These are phyloP conservation scores for Cadophora luteo-olivacea DNA, from an alignment of 2,329 filamentous ascomycete genomes.

Conservation along the genomic window DNA sequence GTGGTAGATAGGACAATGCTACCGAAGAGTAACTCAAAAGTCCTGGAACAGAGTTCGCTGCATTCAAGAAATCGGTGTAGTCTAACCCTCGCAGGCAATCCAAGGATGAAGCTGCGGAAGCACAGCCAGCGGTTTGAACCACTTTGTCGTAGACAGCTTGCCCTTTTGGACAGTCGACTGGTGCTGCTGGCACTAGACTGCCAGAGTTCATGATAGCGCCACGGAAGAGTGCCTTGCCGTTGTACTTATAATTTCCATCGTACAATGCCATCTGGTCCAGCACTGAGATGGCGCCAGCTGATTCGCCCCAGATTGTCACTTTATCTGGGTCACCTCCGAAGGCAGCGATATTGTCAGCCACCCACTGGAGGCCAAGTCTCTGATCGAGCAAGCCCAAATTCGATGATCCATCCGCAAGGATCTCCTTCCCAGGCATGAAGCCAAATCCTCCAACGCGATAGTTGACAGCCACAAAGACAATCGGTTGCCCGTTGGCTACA, in stretches of 20 bases:
- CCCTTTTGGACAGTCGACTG: constrained; percentile 68
- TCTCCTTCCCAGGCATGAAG: constrained; percentile 72
- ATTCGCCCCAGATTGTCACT: constrained; percentile 80
- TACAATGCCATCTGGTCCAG: constrained; percentile 79
- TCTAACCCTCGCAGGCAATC: constrained; percentile 67
- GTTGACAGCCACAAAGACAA: constrained; percentile 78
- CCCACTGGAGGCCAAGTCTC: constrained; percentile 74
- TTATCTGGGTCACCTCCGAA: constrained; percentile 82
- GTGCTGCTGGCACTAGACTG: constrained; percentile 63
- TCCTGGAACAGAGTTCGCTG: constrained; percentile 72
- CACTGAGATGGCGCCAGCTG: constrained; percentile 72
- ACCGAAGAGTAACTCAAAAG: constrained; percentile 71
- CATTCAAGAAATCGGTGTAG: constrained; percentile 66
- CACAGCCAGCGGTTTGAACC: constrained; percentile 66
- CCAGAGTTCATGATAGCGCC: constrained; percentile 81
- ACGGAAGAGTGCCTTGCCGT: constrained; percentile 75
- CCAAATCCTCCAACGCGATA: constrained; percentile 78
- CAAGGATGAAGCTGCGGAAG: constrained; percentile 60
- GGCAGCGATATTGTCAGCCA: constrained; percentile 74
- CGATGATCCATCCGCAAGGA: constrained; percentile 67
- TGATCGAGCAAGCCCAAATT: constrained; percentile 78
- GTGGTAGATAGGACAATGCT: constrained; percentile 76
- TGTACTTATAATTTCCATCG: constrained; percentile 74
- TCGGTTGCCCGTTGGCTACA: constrained; percentile 60
- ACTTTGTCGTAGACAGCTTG: constrained; percentile 70